Conservation (phyloP, 2,329 filamentous ascomycete genomes). For the Trichophyton schoenleinii region DNA sequence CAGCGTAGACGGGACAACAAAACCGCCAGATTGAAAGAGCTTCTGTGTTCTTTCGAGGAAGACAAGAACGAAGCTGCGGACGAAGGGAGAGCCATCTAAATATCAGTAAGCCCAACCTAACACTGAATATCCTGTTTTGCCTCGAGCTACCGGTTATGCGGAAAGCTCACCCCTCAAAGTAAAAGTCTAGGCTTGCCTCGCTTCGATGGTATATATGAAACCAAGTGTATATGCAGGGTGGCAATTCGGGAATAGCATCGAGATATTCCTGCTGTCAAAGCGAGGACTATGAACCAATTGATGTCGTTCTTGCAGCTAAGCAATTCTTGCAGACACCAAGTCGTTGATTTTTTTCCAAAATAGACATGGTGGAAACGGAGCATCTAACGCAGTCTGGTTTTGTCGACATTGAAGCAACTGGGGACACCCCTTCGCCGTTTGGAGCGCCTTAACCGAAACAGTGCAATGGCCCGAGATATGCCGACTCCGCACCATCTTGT, state of each 20-base stretch:
- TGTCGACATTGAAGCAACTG: neutral
- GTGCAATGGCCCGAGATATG: neutral
- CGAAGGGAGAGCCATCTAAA: constrained; percentile 2
- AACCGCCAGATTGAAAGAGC: neutral
- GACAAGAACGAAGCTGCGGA: neutral
- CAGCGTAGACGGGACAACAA: neutral
- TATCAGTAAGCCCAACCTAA: neutral
- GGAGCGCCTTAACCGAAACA: neutral
- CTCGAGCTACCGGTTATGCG: neutral
- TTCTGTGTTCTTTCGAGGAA: neutral
- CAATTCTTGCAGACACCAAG: neutral
- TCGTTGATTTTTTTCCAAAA: neutral
- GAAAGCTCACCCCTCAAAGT: neutral
- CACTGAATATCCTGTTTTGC: neutral
- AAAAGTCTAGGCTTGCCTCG: neutral
- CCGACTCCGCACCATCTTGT: neutral
- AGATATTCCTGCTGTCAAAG: constrained; percentile 1
- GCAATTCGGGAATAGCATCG: neutral
- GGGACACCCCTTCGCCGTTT: neutral
- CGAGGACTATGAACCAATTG: neutral
- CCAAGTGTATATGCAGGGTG: neutral
- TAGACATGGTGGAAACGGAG: neutral
- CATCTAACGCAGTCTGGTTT: neutral
- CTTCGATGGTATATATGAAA: constrained; percentile 2
- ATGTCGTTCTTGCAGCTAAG: neutral